A percentile compares a stretch with the other conserved stretches of the same genome.
These are phyloP conservation scores for Yamadazyma insecticola DNA, from an alignment of 805 yeast genomes.

Conservation along the genomic window DNA sequence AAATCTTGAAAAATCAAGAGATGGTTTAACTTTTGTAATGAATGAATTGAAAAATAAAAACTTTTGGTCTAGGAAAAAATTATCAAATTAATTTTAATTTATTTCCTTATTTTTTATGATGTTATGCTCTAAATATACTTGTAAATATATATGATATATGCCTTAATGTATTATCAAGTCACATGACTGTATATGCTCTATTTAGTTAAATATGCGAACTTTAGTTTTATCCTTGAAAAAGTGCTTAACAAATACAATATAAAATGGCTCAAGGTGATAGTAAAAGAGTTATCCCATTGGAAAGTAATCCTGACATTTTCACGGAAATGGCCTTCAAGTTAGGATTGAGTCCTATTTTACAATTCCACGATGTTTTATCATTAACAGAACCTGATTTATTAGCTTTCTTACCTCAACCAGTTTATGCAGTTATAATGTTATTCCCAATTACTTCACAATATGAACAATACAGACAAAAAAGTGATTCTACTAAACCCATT, in stretches of 20 bases:
- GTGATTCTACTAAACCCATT: conserved; percentile 25
- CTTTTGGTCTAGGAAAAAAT: too few relatives aligned
- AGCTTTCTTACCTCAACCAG: conserved; percentile 78
- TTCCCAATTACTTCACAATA: conserved; percentile 72
- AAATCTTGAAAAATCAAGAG: conserved; percentile 59
- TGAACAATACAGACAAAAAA: conserved; percentile 45
- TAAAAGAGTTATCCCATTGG: conserved; percentile 69
- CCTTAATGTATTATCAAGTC: too few relatives aligned
- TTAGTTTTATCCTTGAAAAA: too few relatives aligned
- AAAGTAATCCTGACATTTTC: conserved; percentile 85
- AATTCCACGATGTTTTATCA: conserved; percentile 79
- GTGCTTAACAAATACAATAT: too few relatives aligned
- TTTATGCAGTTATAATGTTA: conserved; percentile 66
- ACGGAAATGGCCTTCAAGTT: conserved; percentile 59
- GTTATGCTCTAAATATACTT: too few relatives aligned
- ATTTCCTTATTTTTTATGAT: too few relatives aligned
- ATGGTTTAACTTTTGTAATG: conserved; percentile 79
- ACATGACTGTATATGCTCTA: too few relatives aligned
- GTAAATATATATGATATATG: too few relatives aligned
- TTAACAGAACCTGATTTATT: conserved; percentile 79
- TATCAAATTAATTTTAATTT: too few relatives aligned
- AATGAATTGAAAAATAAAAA: conserved; percentile 42
- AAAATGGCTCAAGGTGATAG: conserved; percentile 7
- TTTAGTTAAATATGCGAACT: too few relatives aligned
- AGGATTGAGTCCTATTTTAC: conserved; percentile 58